phyloP scores from a whole-genome alignment of 129 eudicot genomes.

The Flaveria bidentis region DNA sequence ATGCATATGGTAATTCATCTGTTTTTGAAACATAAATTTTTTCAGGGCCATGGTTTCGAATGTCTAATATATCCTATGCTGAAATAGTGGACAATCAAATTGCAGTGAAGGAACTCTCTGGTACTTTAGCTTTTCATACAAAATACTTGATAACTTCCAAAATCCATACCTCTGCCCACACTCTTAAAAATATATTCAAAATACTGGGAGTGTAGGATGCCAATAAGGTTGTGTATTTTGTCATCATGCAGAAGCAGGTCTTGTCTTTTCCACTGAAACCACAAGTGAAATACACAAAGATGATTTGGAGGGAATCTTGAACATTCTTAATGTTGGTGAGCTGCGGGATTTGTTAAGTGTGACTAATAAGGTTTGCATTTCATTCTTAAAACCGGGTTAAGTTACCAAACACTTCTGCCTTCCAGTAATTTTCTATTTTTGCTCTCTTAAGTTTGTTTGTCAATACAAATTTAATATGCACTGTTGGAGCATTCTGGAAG shows the following conservation, averaged over 20 bases:
- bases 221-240: constrained; percentile 28
- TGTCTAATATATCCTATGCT: constrained; percentile 64
- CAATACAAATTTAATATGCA: constrained; percentile 1
- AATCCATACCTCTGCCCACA: neutral
- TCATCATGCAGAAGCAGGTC: constrained; percentile 61
- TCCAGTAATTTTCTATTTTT: neutral
- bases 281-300: constrained; percentile 41
- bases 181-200: neutral
- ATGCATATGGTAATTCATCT: constrained; percentile 6
- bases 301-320: constrained; percentile 56
- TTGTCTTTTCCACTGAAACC: constrained; percentile 39
- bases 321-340: constrained; percentile 64
- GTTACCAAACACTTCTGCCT: neutral
- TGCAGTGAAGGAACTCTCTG: constrained; percentile 69
- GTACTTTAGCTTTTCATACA: constrained; percentile 33
- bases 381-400: constrained; percentile 13
- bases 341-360: constrained; percentile 57
- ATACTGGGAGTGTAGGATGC: neutral
- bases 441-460: neutral
- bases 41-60: constrained; percentile 95
- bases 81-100: constrained; percentile 65
- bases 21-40: constrained; percentile 15
- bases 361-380: constrained; percentile 62
- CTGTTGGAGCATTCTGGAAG: constrained; percentile 58
- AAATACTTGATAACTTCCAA: constrained; percentile 2